Evolutionary conservation across 495 filamentous ascomycete species (phyloP).

Genomic region (Mycothermus thermophilus): DNA sequence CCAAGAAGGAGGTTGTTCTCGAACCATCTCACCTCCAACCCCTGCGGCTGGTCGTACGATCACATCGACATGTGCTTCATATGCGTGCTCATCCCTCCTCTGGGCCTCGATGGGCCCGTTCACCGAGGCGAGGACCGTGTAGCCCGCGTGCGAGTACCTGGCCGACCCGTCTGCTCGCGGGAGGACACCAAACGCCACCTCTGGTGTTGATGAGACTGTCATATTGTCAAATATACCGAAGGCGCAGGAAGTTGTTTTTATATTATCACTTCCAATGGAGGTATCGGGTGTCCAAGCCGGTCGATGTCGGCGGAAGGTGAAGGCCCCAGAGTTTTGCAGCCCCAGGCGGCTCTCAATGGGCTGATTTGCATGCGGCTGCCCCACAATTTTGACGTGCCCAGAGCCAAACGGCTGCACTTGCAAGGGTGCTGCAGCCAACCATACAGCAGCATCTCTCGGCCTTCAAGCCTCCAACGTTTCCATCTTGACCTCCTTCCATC

Average conservation of each 20-base stretch:
- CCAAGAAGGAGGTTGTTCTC: too few species aligned
- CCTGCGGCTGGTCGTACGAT: slow-evolving; percentile 74
- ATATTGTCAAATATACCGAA: slow-evolving; percentile 18
- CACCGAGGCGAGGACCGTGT: slow-evolving; percentile 68
- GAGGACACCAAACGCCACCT: slow-evolving; percentile 43
- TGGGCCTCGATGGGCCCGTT: slow-evolving; percentile 89
- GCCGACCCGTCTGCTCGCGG: slow-evolving; percentile 77
- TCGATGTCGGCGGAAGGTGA: background rate
- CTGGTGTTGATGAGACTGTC: slow-evolving; percentile 30
- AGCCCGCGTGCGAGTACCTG: slow-evolving; percentile 62
- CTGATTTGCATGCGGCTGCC: slow-evolving; percentile 11
- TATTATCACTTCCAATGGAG: slow-evolving; percentile 2
- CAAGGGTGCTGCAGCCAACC: slow-evolving; percentile 4
- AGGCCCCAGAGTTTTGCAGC: background rate
- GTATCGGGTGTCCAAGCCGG: slow-evolving; percentile 4
- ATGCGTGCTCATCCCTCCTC: slow-evolving; percentile 72
- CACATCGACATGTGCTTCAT: slow-evolving; percentile 82
- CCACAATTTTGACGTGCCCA: slow-evolving; percentile 12
- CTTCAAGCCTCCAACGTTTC: background rate
- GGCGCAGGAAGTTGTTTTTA: background rate
- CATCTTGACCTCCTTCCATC: background rate
- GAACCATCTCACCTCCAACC: slow-evolving; percentile 56
- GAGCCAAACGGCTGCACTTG: slow-evolving; percentile 4
- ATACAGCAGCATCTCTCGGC: background rate
- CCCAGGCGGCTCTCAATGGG: slow-evolving; percentile 6